A percentile compares a stretch with the other conserved stretches of the same genome.
phyloP scores from a whole-genome alignment of 2,329 filamentous ascomycete genomes.

The Tolypocladium sp. region DNA sequence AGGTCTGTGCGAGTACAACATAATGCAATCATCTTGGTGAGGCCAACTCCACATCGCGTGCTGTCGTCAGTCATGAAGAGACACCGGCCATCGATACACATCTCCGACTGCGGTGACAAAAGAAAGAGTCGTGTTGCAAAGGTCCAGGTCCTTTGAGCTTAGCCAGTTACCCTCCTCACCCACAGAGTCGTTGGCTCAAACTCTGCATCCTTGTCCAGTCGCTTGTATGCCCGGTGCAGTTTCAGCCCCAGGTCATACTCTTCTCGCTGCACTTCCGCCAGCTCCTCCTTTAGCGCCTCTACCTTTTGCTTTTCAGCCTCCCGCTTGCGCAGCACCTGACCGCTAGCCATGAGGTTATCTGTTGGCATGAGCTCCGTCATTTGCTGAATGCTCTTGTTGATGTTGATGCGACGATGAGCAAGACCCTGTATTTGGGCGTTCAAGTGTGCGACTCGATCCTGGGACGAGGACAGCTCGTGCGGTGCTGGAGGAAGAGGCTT shows the following conservation, averaged over 20 bases:
- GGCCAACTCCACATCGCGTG: neutral
- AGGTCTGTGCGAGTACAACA: neutral
- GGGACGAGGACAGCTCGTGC: constrained; percentile 44
- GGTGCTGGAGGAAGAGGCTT: constrained; percentile 56
- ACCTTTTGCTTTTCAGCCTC: constrained; percentile 56
- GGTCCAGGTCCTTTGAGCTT: constrained; percentile 10
- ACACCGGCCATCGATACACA: neutral
- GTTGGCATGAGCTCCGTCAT: constrained; percentile 71
- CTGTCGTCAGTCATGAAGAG: neutral
- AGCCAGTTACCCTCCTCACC: constrained; percentile 68
- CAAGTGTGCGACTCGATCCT: constrained; percentile 57
- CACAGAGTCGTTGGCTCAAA: constrained; percentile 64
- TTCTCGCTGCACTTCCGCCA: constrained; percentile 65
- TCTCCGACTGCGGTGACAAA: neutral
- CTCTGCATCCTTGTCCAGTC: constrained; percentile 56
- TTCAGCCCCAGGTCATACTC: constrained; percentile 72
- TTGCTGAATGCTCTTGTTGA: constrained; percentile 63
- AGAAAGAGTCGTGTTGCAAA: neutral
- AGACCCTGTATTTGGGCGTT: constrained; percentile 58
- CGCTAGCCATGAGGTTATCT: constrained; percentile 57
- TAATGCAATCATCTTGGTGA: neutral
- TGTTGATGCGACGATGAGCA: constrained; percentile 58
- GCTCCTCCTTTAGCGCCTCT: constrained; percentile 52
- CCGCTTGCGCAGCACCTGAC: constrained; percentile 49
- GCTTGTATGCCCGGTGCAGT: constrained; percentile 65